A percentile compares a stretch with the other conserved stretches of the same genome.
These are phyloP conservation scores for Silybum marianum DNA, from an alignment of 129 eudicot species.

Conservation along the genomic window DNA sequence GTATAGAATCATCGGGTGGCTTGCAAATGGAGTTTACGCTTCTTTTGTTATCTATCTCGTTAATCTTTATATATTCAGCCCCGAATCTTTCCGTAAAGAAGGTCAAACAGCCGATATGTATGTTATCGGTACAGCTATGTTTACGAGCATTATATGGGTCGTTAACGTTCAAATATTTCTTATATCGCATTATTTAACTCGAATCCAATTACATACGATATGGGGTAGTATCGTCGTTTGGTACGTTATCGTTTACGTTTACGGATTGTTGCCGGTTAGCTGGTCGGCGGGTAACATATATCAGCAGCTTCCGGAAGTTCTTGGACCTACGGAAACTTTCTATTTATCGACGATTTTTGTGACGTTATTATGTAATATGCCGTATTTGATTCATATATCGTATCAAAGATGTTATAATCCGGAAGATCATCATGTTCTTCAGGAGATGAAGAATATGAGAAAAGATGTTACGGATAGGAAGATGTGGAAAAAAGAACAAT, in stretches of 20 bases:
- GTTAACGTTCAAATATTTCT: conserved; percentile 69
- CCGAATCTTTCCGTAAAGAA: conserved; percentile 42
- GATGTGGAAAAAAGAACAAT: conserved; percentile 63
- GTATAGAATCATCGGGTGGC: conserved; percentile 77
- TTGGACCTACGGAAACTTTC: conserved; percentile 51
- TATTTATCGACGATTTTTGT: conserved; percentile 54
- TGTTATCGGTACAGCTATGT: conserved; percentile 58
- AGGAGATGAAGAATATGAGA: conserved; percentile 53
- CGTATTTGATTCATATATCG: conserved; percentile 45
- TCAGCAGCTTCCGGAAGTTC: conserved; percentile 45
- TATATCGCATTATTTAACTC: conserved; percentile 54
- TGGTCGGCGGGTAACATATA: conserved; percentile 40
- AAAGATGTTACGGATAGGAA: conserved; percentile 44
- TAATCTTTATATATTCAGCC: conserved; percentile 33
- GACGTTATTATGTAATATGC: conserved; percentile 47
- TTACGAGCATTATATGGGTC: conserved; percentile 68
- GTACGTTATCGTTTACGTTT: conserved; percentile 51
- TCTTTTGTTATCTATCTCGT: conserved; percentile 51
- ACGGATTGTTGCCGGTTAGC: conserved; percentile 43
- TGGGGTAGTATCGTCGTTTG: conserved; percentile 71
- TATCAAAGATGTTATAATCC: conserved; percentile 58
- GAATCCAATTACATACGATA: conserved; percentile 52
- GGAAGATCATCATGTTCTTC: conserved; percentile 68
- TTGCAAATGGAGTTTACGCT: conserved; percentile 50
- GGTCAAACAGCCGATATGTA: conserved; percentile 59